These are phyloP conservation scores for Clitocybe nebularis DNA, from an alignment of 1,284 basidiomycete species.

Conservation along the genomic window DNA sequence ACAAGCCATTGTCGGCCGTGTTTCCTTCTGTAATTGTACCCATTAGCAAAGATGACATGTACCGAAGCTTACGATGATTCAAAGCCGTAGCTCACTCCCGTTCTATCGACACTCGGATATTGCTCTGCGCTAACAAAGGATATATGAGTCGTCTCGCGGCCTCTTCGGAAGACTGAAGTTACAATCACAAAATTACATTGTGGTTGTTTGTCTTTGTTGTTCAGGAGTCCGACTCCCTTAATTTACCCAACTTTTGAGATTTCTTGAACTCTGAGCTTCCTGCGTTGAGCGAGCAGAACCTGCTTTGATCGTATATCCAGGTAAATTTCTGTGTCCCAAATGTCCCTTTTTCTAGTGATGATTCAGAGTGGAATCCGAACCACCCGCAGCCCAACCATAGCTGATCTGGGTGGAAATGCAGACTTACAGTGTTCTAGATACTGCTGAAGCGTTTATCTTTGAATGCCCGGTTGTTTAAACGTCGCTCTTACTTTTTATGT, in stretches of 20 bases:
- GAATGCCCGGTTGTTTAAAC: slow-evolving; percentile 11
- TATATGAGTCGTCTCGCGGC: too few species aligned
- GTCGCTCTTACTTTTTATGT: slow-evolving; percentile 7
- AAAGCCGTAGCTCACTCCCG: too few species aligned
- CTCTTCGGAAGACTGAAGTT: too few species aligned
- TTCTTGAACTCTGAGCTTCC: slow-evolving; percentile 5
- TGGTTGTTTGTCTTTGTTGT: slow-evolving; percentile 5
- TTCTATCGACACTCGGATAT: too few species aligned
- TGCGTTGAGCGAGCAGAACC: too few species aligned
- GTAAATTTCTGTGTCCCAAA: slow-evolving; percentile 11
- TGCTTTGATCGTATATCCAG: too few species aligned
- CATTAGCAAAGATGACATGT: too few species aligned
- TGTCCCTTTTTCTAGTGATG: slow-evolving; percentile 44
- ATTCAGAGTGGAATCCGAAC: slow-evolving; percentile 85
- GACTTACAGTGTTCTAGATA: slow-evolving; percentile 84
- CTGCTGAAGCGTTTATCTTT: slow-evolving; percentile 58
- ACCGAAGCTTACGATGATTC: too few species aligned
- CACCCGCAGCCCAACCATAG: slow-evolving; percentile 42
- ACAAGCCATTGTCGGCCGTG: too few species aligned
- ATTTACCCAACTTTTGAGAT: neutral
- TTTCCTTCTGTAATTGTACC: neutral
- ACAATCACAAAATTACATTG: too few species aligned
- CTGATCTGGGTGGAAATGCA: slow-evolving; percentile 59
- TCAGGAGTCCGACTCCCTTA: neutral
- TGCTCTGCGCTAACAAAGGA: too few species aligned